Conservation (phyloP, 2,329 filamentous ascomycete genomes). For the Emmonsiellopsis sp. region DNA sequence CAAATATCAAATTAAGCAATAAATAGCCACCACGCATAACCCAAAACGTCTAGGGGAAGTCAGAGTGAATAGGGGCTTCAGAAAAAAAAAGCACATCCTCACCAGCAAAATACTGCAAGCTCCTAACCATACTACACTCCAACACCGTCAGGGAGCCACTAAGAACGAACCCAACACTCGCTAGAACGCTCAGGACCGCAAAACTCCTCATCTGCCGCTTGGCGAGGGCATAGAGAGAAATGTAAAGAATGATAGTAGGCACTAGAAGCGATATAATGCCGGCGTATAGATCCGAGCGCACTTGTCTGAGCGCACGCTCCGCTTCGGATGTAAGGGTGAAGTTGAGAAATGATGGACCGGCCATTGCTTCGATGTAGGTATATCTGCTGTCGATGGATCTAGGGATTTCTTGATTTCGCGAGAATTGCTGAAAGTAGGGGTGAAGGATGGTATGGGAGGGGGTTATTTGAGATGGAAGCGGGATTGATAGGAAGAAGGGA, state of each 20-base stretch:
- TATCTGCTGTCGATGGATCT: neutral
- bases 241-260: constrained; percentile 13
- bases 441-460: neutral
- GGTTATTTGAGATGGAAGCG: no score
- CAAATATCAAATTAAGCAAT: neutral
- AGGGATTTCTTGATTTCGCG: neutral
- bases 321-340: constrained; percentile 7
- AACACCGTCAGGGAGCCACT: constrained; percentile 21
- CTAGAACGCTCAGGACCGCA: constrained; percentile 6
- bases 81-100: constrained; percentile 7
- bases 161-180: constrained; percentile 7
- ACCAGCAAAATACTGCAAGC: constrained; percentile 28
- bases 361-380: neutral
- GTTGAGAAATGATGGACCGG: neutral
- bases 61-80: neutral
- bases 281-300: constrained; percentile 3
- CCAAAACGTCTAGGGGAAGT: no score
- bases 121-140: constrained; percentile 21
- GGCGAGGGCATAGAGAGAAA: constrained; percentile 11
- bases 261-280: constrained; percentile 9
- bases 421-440: neutral
- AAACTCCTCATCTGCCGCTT: constrained; percentile 8
- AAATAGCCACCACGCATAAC: no score
- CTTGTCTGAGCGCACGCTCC: constrained; percentile 2
- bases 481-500: no score